Base-by-base conservation (phyloP, 2,329 filamentous ascomycete genomes). In the Epicoccum nigrum region DNA sequence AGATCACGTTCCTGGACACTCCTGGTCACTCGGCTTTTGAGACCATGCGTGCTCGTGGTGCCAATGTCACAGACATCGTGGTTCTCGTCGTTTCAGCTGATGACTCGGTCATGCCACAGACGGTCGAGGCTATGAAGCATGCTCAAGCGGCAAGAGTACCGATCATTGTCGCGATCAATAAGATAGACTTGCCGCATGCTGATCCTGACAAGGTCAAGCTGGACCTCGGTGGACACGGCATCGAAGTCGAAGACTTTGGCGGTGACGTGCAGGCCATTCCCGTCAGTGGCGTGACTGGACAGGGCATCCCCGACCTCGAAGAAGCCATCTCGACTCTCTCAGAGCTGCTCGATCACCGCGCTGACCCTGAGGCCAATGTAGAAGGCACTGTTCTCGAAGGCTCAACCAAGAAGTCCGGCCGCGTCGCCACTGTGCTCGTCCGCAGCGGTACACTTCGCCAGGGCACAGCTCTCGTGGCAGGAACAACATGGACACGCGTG, bases 141-240 rank as follows among this genome's bases (percentile, higher is more conserved):
- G 93, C 94, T 7, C 88, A 87, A 49, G 81, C 84, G 23, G 90
- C 94, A 42, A 88, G 89, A 55, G 94, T 97, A 1, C 93, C 94
- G 4, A 93, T 99, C 41, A 96, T 99, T 51, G 94, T 99, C 42
- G 95, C 95, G 13, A 93, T 97, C 76, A 99, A 94, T 79, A 99
- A 99, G 76, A 84, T 96, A 43, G 94, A 99, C 76, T 96, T 94
- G 75, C 85, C 88, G 53, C 88, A 90, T 53, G 87, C 89, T 4
- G 85, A 91, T 43, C 77, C 92, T 9, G 88, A 97, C 33, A 83
- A 85, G 39, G 92, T 97, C 56, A 97, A 97, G 76, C 81, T 87
- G 48, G 94, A 97, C 71, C 85, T 99, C 19, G 85, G 89, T 7
- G 81, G 86, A 2, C 82, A 96, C 65, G 91, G 89, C 7, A 86